These are phyloP conservation scores for Fraxinus velutina DNA, from an alignment of 305 asterid species.

Conservation along the genomic window DNA sequence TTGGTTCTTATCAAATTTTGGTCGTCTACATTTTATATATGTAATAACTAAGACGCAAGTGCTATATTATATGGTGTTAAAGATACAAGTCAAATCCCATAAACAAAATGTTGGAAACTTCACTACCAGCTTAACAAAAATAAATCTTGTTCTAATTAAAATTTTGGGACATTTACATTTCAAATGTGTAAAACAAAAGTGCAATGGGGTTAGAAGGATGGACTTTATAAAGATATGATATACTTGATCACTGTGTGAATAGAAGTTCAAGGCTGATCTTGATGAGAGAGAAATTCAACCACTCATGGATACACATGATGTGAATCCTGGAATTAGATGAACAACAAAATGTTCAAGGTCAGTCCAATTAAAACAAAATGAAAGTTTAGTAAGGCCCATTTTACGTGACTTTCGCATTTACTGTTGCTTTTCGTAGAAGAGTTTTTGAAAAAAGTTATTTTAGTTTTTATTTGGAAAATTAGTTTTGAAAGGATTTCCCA, in stretches of 20 bases:
- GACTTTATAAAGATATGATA: background rate
- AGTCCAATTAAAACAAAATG: background rate
- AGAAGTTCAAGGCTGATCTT: constrained; percentile 15
- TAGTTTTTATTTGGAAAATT: too few species aligned
- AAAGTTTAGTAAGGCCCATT: background rate
- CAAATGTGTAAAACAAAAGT: background rate
- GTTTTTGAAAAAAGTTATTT: too few species aligned
- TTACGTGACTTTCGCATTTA: background rate
- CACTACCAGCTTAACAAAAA: background rate
- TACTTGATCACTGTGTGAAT: background rate
- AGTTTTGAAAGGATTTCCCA: too few species aligned
- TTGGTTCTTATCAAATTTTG: background rate
- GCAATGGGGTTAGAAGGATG: background rate
- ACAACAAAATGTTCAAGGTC: background rate
- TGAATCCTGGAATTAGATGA: constrained; percentile 21
- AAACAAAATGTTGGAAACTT: background rate
- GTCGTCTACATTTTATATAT: background rate
- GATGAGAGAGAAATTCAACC: constrained; percentile 16
- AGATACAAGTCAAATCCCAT: background rate
- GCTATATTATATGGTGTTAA: background rate
- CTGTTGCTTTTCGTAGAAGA: background rate
- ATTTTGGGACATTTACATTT: background rate
- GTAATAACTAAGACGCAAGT: background rate
- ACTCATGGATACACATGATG: constrained; percentile 19
- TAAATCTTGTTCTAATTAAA: background rate